Conservation (phyloP, 2,329 filamentous ascomycete species). For the Teratosphaeria viscida region DNA sequence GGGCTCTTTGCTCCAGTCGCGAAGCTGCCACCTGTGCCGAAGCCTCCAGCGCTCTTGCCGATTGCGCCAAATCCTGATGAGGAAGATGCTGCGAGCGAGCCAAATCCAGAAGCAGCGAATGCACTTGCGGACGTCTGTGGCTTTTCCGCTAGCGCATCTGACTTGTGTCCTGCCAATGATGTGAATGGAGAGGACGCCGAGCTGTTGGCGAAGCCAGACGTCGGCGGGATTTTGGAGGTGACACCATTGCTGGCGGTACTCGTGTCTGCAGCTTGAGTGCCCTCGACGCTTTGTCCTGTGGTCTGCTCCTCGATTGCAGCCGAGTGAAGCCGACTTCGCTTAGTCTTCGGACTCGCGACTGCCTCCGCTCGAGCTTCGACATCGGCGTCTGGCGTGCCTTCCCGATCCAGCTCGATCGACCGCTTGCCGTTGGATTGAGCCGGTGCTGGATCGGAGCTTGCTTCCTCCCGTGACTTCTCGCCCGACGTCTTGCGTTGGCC, state of each 20-base stretch:
- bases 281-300: not conserved
- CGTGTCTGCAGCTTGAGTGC: constrained; percentile 4
- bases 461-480: constrained; percentile 18
- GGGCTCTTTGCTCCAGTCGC: constrained; percentile 25
- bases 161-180: constrained; percentile 29
- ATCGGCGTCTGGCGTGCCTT: constrained; percentile 13
- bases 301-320: constrained; percentile 21
- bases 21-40: constrained; percentile 21
- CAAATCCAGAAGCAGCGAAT: constrained; percentile 43
- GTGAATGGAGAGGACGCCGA: constrained; percentile 40
- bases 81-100: constrained; percentile 30
- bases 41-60: constrained; percentile 19
- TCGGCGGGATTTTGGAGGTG: constrained; percentile 11
- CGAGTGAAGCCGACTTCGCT: constrained; percentile 30
- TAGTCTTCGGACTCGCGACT: constrained; percentile 38
- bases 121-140: constrained; percentile 33
- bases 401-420: constrained; percentile 7
- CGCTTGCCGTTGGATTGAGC: not conserved
- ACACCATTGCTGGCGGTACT: constrained; percentile 14
- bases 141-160: constrained; percentile 16
- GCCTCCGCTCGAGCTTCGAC: constrained; percentile 11
- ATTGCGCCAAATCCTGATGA: constrained; percentile 29
- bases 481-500: constrained; percentile 24
- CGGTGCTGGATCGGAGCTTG: constrained; percentile 15
- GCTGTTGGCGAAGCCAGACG: constrained; percentile 35